Evolutionary conservation across 1,139 yeast genomes (phyloP).

Genomic region (Pichia sorboxylosa): DNA sequence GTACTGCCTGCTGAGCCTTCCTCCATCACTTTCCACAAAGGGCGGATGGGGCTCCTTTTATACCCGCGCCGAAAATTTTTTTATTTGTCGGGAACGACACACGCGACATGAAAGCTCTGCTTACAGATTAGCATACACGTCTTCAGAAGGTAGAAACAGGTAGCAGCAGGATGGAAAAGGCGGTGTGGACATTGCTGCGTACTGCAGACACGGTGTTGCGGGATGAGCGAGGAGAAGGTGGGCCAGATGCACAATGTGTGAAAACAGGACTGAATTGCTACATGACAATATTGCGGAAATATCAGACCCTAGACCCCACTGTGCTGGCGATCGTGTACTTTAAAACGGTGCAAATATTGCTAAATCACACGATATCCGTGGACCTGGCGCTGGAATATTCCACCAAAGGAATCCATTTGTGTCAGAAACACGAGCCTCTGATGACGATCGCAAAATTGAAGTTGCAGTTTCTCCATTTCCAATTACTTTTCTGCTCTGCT

Average conservation of each 20-base stretch:
- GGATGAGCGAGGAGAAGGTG: no score
- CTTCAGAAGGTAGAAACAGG: no score
- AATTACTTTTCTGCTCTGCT: slow-evolving; percentile 23
- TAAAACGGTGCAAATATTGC: slow-evolving; percentile 28
- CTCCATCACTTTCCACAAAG: no score
- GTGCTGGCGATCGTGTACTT: slow-evolving; percentile 27
- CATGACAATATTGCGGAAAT: slow-evolving; percentile 24
- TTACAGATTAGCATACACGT: no score
- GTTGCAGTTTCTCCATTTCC: slow-evolving; percentile 27
- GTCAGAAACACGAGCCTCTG: slow-evolving; percentile 21
- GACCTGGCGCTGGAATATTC: slow-evolving; percentile 32
- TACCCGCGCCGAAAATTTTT: slow-evolving; percentile 6
- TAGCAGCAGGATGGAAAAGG: no score
- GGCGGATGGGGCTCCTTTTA: slow-evolving; percentile 11
- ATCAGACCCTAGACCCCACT: slow-evolving; percentile 24
- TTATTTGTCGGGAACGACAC: no score
- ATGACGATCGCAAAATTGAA: slow-evolving; percentile 17
- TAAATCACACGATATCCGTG: slow-evolving; percentile 31
- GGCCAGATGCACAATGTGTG: no score
- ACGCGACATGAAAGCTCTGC: no score
- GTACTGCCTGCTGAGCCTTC: no score
- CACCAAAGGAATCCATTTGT: slow-evolving; percentile 28
- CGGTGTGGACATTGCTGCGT: no score
- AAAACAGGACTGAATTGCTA: slow-evolving; percentile 31
- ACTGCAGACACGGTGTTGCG: no score